Conservation (phyloP, 2,329 filamentous ascomycete species). For the Talaromyces pinophilus region DNA sequence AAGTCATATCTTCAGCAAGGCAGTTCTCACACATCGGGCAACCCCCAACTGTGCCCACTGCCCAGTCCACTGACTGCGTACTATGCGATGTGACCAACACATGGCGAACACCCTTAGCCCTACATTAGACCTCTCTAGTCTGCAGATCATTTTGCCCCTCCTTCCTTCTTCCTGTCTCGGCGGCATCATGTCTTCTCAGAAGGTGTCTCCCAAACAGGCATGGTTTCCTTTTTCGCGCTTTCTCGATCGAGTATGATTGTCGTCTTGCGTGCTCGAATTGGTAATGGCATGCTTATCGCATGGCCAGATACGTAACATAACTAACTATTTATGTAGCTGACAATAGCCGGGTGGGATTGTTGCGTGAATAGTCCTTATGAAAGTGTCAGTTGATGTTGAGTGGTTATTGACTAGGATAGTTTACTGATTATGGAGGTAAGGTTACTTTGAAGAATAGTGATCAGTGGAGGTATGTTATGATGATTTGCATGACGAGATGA, state of each 20-base stretch:
- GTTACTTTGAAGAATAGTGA: conserved; percentile 9
- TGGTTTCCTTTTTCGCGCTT: not conserved
- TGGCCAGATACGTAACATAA: not conserved
- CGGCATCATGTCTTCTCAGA: not conserved
- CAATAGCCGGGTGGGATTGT: not conserved
- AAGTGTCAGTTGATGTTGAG: not conserved
- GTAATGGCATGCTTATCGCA: not conserved
- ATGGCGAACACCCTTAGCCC: conserved; percentile 12
- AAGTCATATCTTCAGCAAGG: not conserved
- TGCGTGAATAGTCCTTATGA: not conserved
- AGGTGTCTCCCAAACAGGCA: not conserved
- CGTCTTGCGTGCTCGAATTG: not conserved
- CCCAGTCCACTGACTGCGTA: no score
- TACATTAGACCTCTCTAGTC: not conserved
- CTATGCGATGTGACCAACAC: conserved; percentile 9
- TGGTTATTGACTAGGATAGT: not conserved
- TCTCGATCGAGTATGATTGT: conserved; percentile 3
- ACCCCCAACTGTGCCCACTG: no score
- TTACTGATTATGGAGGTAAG: not conserved
- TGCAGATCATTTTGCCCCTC: conserved; percentile 12
- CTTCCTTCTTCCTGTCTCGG: not conserved
- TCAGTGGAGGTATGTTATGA: not conserved
- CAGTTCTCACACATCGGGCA: not conserved
- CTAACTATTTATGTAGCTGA: not conserved
- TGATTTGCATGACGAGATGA: not conserved